Percentiles rank a stretch among this genome's conserved stretches.
Evolutionary conservation across 352 stramenopile species (phyloP).

Genomic region (Phytophthora constricta): DNA sequence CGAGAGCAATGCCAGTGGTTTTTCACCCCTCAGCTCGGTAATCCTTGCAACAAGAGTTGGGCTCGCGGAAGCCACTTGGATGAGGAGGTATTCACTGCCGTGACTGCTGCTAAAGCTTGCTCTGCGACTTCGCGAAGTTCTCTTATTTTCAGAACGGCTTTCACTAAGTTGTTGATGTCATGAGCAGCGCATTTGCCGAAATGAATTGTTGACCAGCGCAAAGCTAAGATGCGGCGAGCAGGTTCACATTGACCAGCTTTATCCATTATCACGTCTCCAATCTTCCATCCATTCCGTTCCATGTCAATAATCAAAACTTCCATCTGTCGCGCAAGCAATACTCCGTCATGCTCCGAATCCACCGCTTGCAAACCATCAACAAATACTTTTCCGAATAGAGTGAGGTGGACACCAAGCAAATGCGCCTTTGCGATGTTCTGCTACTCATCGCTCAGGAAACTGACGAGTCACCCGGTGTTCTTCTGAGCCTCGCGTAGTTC

Average conservation of each 20-base stretch:
- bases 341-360: conserved; percentile 6
- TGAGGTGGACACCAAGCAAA: conserved; percentile 7
- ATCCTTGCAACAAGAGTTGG: neutral
- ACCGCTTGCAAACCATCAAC: conserved; percentile 5
- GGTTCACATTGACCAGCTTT: conserved; percentile 16
- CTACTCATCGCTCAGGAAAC: conserved; percentile 5
- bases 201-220: conserved; percentile 2
- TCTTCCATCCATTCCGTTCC: conserved; percentile 3
- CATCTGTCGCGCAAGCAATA: conserved; percentile 9
- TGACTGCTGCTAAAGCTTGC: conserved; percentile 12
- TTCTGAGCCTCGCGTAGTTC: neutral
- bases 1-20: conserved; percentile 8
- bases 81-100: conserved; percentile 18
- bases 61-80: conserved; percentile 16
- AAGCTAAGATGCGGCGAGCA: conserved; percentile 10
- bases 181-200: conserved; percentile 14
- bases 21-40: neutral
- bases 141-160: neutral
- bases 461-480: neutral
- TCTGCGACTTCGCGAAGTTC: conserved; percentile 2
- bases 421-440: conserved; percentile 19
- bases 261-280: conserved; percentile 13
- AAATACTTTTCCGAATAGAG: conserved; percentile 4
- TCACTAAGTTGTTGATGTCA: conserved; percentile 21
- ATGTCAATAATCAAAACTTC: neutral